Evolutionary conservation across 192 early-diverging fungal species (phyloP), one percentile per base, ranked within the genome.

Genomic region (Anaeromyces robustus): DNA sequence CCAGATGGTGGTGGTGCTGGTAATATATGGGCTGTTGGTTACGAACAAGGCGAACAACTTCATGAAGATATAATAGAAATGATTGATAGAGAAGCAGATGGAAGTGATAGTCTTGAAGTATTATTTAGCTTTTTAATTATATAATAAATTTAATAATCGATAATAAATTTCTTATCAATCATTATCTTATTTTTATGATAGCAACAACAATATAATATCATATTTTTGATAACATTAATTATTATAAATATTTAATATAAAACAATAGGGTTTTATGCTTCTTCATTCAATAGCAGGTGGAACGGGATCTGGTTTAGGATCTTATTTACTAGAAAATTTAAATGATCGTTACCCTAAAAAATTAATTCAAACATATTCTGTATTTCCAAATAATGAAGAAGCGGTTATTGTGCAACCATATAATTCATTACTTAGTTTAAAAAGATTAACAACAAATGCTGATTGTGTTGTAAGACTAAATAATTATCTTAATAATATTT

Each of bases 271-370:
- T 14, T 99, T 99, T 84, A 97, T 94, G 89, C 87, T 99, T 14
- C 84, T 97, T 82, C 97, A 99, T 83, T 97, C 96, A 43, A 99
- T 99, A 85, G 97, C 97, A 14, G 97, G 97, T 30, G 97, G 97
- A 28, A 99, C 97, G 19, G 97, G 97, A n/a, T 96, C 95, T 29
- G 97, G 97, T 30, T 85, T 99, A 81, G 97, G 97, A 0, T 96
- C 95, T 4, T 97, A 94, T 81, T 81, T 99, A 77, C 86, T 99
- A 30, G 97, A 98, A 84, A 88, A 93, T 77, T 89, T 99, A 43
- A 95, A 94, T 83, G 97, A 98, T 84, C 87, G 95, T 81, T 99
- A 95, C 80, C 96, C 97, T 30, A 98, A 98, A 81, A 99, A 99
- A 87, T 86, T 99, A 30, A 92, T 98, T 78, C 96, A 98, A 83